phyloP scores from a whole-genome alignment of 148 eudicot genomes.

The Gaultheria prostrata region DNA sequence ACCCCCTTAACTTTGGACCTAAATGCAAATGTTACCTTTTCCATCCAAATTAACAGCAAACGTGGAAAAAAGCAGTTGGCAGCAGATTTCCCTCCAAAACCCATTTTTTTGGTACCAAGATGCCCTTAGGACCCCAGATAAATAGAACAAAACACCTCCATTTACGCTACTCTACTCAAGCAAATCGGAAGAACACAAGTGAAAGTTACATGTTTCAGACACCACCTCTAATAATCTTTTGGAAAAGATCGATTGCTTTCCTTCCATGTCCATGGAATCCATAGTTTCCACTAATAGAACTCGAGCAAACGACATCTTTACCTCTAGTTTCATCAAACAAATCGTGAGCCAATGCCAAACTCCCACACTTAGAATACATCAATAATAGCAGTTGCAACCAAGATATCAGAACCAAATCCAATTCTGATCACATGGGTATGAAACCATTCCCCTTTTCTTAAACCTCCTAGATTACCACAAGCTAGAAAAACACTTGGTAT shows the following conservation, averaged over 20 bases:
- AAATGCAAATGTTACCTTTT: too few species aligned
- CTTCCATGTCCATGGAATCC: constrained; percentile 15
- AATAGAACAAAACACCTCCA: too few species aligned
- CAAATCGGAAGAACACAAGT: too few species aligned
- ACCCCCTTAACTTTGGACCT: too few species aligned
- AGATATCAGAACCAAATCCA: constrained; percentile 17
- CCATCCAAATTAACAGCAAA: too few species aligned
- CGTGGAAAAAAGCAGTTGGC: too few species aligned
- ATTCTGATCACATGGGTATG: constrained; percentile 11
- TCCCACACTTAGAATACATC: constrained; percentile 22
- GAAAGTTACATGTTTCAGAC: too few species aligned
- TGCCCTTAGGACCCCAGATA: too few species aligned
- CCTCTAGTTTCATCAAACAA: constrained; percentile 18
- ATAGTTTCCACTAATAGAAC: constrained; percentile 15
- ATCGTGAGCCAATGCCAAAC: constrained; percentile 12
- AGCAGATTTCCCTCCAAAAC: too few species aligned
- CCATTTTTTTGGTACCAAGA: too few species aligned
- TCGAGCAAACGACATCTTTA: constrained; percentile 21
- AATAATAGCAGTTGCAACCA: constrained; percentile 16
- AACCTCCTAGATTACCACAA: constrained; percentile 17
- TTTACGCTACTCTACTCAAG: too few species aligned
- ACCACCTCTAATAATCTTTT: too few species aligned
- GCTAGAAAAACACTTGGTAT: constrained; percentile 21
- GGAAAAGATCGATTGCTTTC: constrained; percentile 10
- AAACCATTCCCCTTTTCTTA: constrained; percentile 15